These are phyloP conservation scores for Ananas comosus DNA, from an alignment of 176 grass and related monocot genomes.

Conservation along the genomic window DNA sequence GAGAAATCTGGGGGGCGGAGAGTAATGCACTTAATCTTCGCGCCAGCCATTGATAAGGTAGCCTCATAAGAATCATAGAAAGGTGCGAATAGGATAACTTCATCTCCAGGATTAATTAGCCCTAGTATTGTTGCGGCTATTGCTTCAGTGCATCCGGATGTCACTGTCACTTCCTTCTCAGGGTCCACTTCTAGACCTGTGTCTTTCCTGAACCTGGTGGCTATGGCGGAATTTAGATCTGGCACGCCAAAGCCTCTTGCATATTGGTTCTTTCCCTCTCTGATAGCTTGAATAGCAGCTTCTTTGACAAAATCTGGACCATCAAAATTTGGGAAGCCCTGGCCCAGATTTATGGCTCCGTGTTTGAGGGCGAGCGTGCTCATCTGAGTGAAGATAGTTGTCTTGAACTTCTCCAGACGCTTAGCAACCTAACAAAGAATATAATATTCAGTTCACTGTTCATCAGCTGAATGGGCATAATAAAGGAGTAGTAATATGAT, in stretches of 20 bases:
- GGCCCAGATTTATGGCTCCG: constrained; percentile 91
- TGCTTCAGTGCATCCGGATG: constrained; percentile 93
- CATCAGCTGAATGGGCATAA: background rate
- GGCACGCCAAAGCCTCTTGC: constrained; percentile 80
- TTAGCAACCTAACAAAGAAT: constrained; percentile 57
- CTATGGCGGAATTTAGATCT: constrained; percentile 65
- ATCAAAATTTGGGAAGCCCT: constrained; percentile 97
- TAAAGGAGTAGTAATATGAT: background rate
- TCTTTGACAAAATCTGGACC: constrained; percentile 90
- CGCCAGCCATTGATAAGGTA: constrained; percentile 81
- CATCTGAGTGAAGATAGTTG: constrained; percentile 98
- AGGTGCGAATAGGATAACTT: constrained; percentile 90
- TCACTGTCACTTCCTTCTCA: constrained; percentile 91
- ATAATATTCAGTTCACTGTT: background rate
- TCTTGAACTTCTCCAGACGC: constrained; percentile 90
- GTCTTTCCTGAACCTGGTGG: constrained; percentile 69
- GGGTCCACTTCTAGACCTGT: constrained; percentile 62
- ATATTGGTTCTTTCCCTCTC: constrained; percentile 85
- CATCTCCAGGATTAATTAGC: constrained; percentile 85
- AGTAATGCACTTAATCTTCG: constrained; percentile 68
- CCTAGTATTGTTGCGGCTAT: constrained; percentile 93
- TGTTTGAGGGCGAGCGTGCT: constrained; percentile 93
- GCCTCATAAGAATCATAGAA: constrained; percentile 95
- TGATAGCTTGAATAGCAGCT: constrained; percentile 83
- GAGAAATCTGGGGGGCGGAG: constrained; percentile 70